Evolutionary conservation across 352 stramenopile genomes (phyloP), one percentile per base, ranked within the genome.

Genomic region (Bremia lactucae): DNA sequence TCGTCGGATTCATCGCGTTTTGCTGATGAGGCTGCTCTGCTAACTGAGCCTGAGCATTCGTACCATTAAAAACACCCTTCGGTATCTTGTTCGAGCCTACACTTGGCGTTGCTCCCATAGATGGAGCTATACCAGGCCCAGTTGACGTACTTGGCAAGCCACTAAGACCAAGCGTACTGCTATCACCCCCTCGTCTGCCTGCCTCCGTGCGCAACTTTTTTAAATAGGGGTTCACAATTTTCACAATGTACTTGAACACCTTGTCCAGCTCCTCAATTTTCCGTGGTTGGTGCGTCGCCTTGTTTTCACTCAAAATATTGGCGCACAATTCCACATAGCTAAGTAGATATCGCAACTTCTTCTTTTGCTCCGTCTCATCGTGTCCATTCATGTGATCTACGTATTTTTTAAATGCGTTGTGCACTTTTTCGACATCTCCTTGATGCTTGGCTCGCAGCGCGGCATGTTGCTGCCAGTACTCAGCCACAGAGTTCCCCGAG

Each of bases 191-290:
- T 6, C 77, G 68, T 22, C 82, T 82, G 43, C 84, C 73, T 9
- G 74, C 87, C 52, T 90, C 77, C 6, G 72, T 83, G 21, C 72
- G 76, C 42, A 90, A 50, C 48, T 90, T 90, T 56, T 90, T 90
- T 56, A 90, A 49, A 47, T 87, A 90, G 51, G 77, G 77, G 41
- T 86, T 83, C 36, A 90, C 77, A 40, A 90, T 90, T 46, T 87
- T 87, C 22, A 90, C 71, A 44, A 90, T 86, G 68, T 90, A 90
- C 66, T 90, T 90, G 66, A 85, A 87, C 34, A 90, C 77, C 60
- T 86, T 90, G 59, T 87, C 77, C 19, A 90, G 62, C 53, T 90
- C 77, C 20, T 87, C 74, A 9, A 90, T 62, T 49, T 83, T 82
- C n/a, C 77, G 77, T 13, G 77, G 68, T 25, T 65, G 60, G 31